Percentiles rank a stretch among this genome's conserved stretches.
These are phyloP conservation scores for Trichoderma atroviride DNA, from an alignment of 2,329 filamentous ascomycete genomes.

Conservation along the genomic window DNA sequence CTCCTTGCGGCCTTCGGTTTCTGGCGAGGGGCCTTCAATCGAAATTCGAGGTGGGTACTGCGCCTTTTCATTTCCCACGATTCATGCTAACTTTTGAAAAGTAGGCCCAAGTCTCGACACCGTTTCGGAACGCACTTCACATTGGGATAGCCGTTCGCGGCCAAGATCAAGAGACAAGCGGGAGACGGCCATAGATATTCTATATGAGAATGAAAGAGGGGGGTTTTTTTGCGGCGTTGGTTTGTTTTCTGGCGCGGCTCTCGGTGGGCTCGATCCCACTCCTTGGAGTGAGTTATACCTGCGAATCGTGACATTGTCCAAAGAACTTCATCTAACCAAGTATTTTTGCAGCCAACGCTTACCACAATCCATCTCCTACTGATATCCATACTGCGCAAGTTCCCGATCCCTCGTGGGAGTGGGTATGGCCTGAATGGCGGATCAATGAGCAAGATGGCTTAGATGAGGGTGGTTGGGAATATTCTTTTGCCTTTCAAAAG, in stretches of 20 bases:
- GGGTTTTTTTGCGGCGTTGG: slow-evolving; percentile 86
- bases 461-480: slow-evolving; percentile 94
- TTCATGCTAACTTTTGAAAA: background rate
- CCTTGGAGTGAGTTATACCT: slow-evolving; percentile 65
- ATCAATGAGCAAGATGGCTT: slow-evolving; percentile 70
- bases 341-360: slow-evolving; percentile 59
- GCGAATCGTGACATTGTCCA: background rate
- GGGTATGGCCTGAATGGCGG: slow-evolving; percentile 71
- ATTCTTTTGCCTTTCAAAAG: slow-evolving; percentile 82
- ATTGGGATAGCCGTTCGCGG: slow-evolving; percentile 37
- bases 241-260: slow-evolving; percentile 83
- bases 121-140: slow-evolving; percentile 4
- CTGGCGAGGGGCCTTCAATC: slow-evolving; percentile 37
- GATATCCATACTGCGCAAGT: slow-evolving; percentile 84
- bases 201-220: slow-evolving; percentile 95
- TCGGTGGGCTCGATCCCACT: slow-evolving; percentile 82
- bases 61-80: background rate
- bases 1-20: background rate
- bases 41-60: slow-evolving; percentile 38
- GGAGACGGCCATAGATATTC: slow-evolving; percentile 73
- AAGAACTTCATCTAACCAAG: background rate
- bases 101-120: slow-evolving; percentile 37
- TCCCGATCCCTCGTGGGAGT: slow-evolving; percentile 93
- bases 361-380: slow-evolving; percentile 62
- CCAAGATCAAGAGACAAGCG: slow-evolving; percentile 42